phyloP scores from a whole-genome alignment of 2,329 filamentous ascomycete genomes.

The Pseudogymnoascus sp. region DNA sequence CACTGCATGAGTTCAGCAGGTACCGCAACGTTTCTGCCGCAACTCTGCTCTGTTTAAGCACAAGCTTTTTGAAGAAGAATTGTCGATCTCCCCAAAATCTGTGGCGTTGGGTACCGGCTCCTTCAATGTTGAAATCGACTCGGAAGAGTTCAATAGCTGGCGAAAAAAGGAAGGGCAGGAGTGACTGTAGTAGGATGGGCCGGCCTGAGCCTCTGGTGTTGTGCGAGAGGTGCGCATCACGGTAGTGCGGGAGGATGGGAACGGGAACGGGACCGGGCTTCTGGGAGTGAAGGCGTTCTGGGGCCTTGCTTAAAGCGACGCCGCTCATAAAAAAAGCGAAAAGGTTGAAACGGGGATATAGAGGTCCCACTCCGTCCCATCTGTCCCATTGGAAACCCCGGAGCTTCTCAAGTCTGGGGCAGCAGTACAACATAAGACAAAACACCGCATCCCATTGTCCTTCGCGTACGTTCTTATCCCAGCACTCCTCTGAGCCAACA shows the following conservation, averaged over 20 bases:
- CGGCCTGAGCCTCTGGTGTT: not conserved
- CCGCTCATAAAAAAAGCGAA: not conserved
- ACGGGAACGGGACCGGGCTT: too few species aligned
- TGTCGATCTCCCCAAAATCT: not conserved
- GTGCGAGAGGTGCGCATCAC: not conserved
- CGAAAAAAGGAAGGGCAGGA: not conserved
- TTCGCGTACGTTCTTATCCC: not conserved
- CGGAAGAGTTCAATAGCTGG: not conserved
- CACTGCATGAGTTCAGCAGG: not conserved
- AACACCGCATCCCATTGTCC: not conserved
- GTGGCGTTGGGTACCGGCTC: not conserved
- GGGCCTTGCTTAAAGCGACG: not conserved
- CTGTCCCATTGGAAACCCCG: not conserved
- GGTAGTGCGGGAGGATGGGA: not conserved
- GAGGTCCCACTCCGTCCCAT: not conserved
- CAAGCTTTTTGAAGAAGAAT: not conserved
- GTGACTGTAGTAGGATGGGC: not conserved
- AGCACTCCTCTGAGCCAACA: not conserved
- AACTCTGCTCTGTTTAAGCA: not conserved
- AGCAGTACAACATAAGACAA: not conserved
- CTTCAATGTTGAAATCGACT: not conserved
- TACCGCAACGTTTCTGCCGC: not conserved
- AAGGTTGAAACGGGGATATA: not conserved
- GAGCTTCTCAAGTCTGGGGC: not conserved
- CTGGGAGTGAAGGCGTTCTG: not conserved